Conservation (phyloP, 2,329 filamentous ascomycete genomes). For the Xylaria sp. region DNA sequence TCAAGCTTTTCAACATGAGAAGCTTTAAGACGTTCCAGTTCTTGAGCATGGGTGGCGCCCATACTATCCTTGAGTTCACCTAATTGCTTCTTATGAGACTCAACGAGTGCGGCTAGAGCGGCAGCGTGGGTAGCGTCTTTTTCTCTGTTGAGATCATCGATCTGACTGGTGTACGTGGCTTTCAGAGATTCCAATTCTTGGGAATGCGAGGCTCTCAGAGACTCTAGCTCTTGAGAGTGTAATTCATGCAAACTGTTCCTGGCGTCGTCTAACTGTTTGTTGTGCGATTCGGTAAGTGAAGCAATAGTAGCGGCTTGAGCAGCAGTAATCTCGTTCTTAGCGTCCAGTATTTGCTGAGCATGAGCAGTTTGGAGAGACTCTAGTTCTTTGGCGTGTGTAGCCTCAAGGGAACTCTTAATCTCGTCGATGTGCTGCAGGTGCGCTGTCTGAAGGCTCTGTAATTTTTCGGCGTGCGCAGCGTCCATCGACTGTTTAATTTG, state of each 20-base stretch:
- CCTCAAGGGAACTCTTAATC: conserved; percentile 37
- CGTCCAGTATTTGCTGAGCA: conserved; percentile 39
- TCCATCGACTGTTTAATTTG: conserved; percentile 40
- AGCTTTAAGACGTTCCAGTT: conserved; percentile 39
- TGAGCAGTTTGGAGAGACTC: conserved; percentile 40
- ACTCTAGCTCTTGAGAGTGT: conserved; percentile 39
- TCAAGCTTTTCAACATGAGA: conserved; percentile 41
- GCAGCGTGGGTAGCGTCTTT: conserved; percentile 41
- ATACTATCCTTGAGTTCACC: conserved; percentile 36
- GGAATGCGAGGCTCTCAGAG: conserved; percentile 32
- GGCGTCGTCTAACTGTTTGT: conserved; percentile 38
- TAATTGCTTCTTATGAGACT: conserved; percentile 39
- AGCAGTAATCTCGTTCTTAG: conserved; percentile 37
- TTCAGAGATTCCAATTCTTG: conserved; percentile 42
- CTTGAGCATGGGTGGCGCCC: conserved; percentile 34
- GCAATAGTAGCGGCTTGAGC: conserved; percentile 44
- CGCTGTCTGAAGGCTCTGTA: conserved; percentile 40
- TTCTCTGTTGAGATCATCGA: conserved; percentile 40
- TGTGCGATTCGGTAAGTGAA: conserved; percentile 35
- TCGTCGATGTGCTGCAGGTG: conserved; percentile 44
- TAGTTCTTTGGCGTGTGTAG: conserved; percentile 41
- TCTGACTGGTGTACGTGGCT: conserved; percentile 36
- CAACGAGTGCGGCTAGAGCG: conserved; percentile 38
- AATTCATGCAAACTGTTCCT: conserved; percentile 34
- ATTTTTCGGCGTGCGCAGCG: conserved; percentile 38